Conservation (phyloP, 495 filamentous ascomycete genomes). For the Podospora pseudopauciseta region DNA sequence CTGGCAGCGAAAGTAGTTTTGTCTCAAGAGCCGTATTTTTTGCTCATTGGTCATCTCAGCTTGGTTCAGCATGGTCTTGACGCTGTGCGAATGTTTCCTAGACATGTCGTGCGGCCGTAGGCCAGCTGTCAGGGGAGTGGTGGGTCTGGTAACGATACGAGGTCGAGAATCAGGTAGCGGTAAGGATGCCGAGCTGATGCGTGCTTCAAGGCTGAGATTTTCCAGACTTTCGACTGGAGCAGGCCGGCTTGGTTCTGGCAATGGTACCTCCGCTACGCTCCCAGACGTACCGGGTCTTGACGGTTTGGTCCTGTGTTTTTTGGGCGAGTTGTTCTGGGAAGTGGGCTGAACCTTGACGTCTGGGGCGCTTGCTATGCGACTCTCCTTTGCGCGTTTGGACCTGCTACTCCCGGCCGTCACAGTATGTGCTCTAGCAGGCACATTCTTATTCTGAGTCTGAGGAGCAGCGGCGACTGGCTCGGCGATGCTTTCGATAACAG, state of each 20-base stretch:
- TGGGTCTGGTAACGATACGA: constrained; percentile 40
- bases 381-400: constrained; percentile 46
- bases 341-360: constrained; percentile 31
- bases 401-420: constrained; percentile 47
- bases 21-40: constrained; percentile 59
- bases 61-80: constrained; percentile 47
- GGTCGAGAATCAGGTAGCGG: constrained; percentile 57
- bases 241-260: constrained; percentile 19
- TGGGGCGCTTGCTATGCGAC: constrained; percentile 37
- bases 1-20: constrained; percentile 72
- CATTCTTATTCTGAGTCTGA: constrained; percentile 28
- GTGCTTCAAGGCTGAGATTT: constrained; percentile 44
- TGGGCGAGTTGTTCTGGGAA: constrained; percentile 27
- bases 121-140: constrained; percentile 50
- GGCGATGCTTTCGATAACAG: constrained; percentile 51
- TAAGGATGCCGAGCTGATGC: constrained; percentile 61
- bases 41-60: constrained; percentile 52
- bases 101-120: constrained; percentile 49
- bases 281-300: constrained; percentile 18
- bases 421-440: constrained; percentile 61
- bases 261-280: constrained; percentile 4
- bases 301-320: constrained; percentile 21
- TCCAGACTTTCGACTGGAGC: constrained; percentile 37
- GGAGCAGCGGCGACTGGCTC: constrained; percentile 44
- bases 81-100: constrained; percentile 48